These are phyloP conservation scores for Magnusiomyces clavatus DNA, from an alignment of 1,139 yeast genomes.

Conservation along the genomic window DNA sequence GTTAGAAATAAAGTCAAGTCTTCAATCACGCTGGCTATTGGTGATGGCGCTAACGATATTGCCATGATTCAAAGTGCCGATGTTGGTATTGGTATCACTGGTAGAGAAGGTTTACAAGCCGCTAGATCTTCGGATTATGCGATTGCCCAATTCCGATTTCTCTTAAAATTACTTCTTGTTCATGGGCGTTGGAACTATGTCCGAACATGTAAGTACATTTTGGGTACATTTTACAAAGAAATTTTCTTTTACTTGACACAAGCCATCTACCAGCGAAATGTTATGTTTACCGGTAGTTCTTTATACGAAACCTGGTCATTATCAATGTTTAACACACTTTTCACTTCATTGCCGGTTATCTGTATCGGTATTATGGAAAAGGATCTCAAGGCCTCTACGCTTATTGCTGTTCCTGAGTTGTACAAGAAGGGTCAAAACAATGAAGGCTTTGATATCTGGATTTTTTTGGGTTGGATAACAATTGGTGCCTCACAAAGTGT, in stretches of 20 bases:
- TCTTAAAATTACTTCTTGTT: slow-evolving; percentile 74
- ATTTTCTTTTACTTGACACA: slow-evolving; percentile 83
- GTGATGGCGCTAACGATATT: slow-evolving; percentile 99
- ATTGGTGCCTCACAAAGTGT: slow-evolving; percentile 70
- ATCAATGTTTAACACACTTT: slow-evolving; percentile 92
- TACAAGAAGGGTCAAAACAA: slow-evolving; percentile 71
- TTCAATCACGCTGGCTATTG: slow-evolving; percentile 81
- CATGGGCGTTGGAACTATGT: slow-evolving; percentile 95
- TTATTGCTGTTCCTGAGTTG: slow-evolving; percentile 85
- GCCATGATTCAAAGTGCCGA: slow-evolving; percentile 99
- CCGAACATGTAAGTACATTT: slow-evolving; percentile 82
- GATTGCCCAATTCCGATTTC: slow-evolving; percentile 84
- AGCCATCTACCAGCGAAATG: slow-evolving; percentile 75
- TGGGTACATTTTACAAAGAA: slow-evolving; percentile 94
- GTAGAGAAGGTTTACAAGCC: slow-evolving; percentile 94
- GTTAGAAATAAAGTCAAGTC: slow-evolving; percentile 70
- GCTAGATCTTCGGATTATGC: slow-evolving; percentile 94
- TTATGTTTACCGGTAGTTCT: slow-evolving; percentile 89
- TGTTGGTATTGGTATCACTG: slow-evolving; percentile 95
- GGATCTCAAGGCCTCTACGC: slow-evolving; percentile 80
- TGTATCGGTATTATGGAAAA: slow-evolving; percentile 94
- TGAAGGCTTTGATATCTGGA: slow-evolving; percentile 60
- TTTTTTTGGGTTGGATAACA: slow-evolving; percentile 73
- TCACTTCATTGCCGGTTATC: slow-evolving; percentile 85
- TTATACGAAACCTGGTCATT: slow-evolving; percentile 93